Percentiles rank a stretch among this genome's conserved stretches.
These are phyloP conservation scores for Pestalotiopsis sp. DNA, from an alignment of 2,329 filamentous ascomycete species.

Conservation along the genomic window DNA sequence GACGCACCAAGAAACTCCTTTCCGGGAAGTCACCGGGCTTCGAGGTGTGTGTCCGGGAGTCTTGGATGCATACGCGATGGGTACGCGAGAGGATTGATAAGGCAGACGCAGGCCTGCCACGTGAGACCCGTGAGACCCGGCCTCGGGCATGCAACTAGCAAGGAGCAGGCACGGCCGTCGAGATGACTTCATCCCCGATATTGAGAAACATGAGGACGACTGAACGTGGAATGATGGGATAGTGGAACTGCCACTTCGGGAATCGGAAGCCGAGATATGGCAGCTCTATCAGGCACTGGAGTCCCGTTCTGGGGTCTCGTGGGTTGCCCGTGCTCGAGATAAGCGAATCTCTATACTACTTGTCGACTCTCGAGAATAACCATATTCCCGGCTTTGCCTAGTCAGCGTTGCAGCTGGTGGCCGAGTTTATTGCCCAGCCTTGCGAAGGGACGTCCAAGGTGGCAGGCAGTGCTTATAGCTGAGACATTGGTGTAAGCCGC, in stretches of 20 bases:
- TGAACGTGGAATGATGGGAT: background rate
- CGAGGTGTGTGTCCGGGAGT: background rate
- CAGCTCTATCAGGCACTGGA: background rate
- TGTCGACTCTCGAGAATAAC: background rate
- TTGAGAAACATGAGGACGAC: background rate
- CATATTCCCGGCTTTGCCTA: background rate
- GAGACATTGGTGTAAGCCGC: background rate
- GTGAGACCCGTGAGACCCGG: constrained; percentile 6
- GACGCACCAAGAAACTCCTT: background rate
- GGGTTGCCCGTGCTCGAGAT: background rate
- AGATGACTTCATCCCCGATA: background rate
- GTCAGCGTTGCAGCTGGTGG: background rate
- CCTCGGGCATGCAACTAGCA: background rate
- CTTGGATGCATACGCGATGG: constrained; percentile 1
- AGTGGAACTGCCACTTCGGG: constrained; percentile 3
- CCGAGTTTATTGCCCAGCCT: background rate
- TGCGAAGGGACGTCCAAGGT: background rate
- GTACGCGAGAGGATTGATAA: background rate
- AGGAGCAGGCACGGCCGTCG: background rate
- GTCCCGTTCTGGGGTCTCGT: background rate
- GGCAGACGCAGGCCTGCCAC: constrained; percentile 3
- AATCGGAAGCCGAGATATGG: background rate
- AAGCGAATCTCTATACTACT: background rate
- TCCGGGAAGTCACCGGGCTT: constrained; percentile 10
- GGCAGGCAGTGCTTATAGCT: background rate